phyloP scores from a whole-genome alignment of 1,284 basidiomycete genomes.

The Lentinula novae-zelandiae region DNA sequence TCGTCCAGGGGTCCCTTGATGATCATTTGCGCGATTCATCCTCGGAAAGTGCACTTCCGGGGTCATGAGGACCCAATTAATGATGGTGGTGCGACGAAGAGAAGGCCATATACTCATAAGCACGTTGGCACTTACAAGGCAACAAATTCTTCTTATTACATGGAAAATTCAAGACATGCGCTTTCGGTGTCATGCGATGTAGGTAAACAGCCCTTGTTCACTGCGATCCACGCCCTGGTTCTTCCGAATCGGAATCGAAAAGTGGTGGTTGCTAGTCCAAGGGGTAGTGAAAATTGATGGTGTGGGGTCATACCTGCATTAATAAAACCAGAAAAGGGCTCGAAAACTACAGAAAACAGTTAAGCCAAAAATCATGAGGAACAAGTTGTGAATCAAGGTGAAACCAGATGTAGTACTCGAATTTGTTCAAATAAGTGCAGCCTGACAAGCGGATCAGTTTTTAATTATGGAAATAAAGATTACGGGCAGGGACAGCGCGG shows the following conservation, averaged over 20 bases:
- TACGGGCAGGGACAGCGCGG: constrained; percentile 2
- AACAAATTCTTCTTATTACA: not conserved
- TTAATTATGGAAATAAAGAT: constrained; percentile 6
- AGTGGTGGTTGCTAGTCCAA: not conserved
- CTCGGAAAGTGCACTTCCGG: constrained; percentile 3
- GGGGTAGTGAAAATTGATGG: too few species aligned
- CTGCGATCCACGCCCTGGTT: not conserved
- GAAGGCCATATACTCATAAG: not conserved
- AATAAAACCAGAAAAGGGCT: not conserved
- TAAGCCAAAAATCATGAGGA: too few species aligned
- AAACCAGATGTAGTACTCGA: not conserved
- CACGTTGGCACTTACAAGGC: not conserved
- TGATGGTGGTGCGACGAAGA: not conserved
- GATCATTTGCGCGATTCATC: not conserved
- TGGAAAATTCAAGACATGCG: too few species aligned
- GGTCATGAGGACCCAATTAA: not conserved
- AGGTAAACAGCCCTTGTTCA: not conserved
- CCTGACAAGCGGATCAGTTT: constrained; percentile 9
- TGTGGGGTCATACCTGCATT: too few species aligned
- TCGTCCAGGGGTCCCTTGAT: not conserved
- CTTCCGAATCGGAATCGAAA: not conserved
- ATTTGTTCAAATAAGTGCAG: not conserved
- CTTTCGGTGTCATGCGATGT: not conserved
- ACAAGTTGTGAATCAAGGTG: not conserved
- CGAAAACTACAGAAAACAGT: too few species aligned